phyloP scores from a whole-genome alignment of 2,329 filamentous ascomycete genomes.

The Trichoderma lentiforme region DNA sequence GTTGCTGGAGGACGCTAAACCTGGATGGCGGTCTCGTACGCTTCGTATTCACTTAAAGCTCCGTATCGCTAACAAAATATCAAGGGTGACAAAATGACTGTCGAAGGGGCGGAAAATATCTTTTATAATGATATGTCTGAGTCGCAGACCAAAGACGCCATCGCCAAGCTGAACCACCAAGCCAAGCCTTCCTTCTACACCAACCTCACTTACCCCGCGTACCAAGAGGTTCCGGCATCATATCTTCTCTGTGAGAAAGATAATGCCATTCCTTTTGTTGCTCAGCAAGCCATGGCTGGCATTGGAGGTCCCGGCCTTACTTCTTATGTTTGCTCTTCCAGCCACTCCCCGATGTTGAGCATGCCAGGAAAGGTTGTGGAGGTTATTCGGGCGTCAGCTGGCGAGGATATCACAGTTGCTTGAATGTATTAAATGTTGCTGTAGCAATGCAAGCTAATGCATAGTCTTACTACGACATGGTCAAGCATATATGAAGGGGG shows the following conservation, averaged over 20 bases:
- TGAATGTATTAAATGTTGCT: background rate
- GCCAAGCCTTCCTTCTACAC: background rate
- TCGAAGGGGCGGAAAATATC: background rate
- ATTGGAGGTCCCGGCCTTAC: background rate
- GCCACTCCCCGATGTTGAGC: background rate
- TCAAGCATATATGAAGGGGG: background rate
- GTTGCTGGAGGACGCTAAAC: background rate
- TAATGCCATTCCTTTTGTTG: background rate
- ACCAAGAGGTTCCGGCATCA: background rate
- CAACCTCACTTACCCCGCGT: background rate
- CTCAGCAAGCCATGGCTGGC: background rate
- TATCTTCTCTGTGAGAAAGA: background rate
- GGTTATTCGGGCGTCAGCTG: background rate
- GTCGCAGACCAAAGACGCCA: background rate
- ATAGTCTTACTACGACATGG: background rate
- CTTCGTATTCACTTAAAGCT: background rate
- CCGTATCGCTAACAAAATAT: background rate
- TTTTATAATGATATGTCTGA: background rate
- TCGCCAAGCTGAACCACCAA: background rate
- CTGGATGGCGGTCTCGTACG: background rate
- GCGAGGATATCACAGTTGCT: background rate
- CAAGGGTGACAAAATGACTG: background rate
- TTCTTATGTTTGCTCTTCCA: background rate
- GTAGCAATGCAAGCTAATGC: background rate
- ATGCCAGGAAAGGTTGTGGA: background rate